These are phyloP conservation scores for Gloeostereum incarnatum DNA, from an alignment of 768 basidiomycete species.

Conservation along the genomic window DNA sequence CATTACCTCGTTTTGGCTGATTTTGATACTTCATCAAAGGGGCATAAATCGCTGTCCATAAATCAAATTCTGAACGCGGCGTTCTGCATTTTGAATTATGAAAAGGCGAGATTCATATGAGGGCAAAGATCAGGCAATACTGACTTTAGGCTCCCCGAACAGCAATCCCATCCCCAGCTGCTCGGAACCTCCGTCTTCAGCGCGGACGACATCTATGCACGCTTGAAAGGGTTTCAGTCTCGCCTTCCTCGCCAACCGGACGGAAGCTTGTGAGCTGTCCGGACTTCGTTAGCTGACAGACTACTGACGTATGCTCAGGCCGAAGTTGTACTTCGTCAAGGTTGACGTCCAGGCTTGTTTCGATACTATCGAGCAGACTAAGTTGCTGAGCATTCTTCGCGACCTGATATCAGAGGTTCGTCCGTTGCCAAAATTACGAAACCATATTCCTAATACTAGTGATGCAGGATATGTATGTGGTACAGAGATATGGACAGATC, in stretches of 20 bases:
- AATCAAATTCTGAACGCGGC: constrained; percentile 81
- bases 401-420: constrained; percentile 64
- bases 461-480: constrained; percentile 61
- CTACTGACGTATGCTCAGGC: constrained; percentile 32
- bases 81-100: constrained; percentile 82
- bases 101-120: constrained; percentile 47
- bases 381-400: constrained; percentile 68
- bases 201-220: constrained; percentile 71
- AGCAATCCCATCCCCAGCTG: constrained; percentile 55
- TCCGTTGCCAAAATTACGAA: neutral
- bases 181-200: constrained; percentile 81
- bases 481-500: constrained; percentile 64
- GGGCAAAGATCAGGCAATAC: neutral
- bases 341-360: constrained; percentile 95
- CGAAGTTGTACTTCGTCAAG: constrained; percentile 91
- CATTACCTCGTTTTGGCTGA: neutral
- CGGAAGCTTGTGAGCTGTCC: constrained; percentile 39
- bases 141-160: neutral
- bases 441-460: neutral
- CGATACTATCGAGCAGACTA: constrained; percentile 90
- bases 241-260: constrained; percentile 28
- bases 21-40: constrained; percentile 17
- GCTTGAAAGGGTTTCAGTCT: constrained; percentile 63
- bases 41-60: constrained; percentile 47
- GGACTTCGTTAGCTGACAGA: constrained; percentile 1